A percentile compares a stretch with the other conserved stretches of the same genome.
Conservation (phyloP, 352 stramenopile species). For the Phytophthora meadii region DNA sequence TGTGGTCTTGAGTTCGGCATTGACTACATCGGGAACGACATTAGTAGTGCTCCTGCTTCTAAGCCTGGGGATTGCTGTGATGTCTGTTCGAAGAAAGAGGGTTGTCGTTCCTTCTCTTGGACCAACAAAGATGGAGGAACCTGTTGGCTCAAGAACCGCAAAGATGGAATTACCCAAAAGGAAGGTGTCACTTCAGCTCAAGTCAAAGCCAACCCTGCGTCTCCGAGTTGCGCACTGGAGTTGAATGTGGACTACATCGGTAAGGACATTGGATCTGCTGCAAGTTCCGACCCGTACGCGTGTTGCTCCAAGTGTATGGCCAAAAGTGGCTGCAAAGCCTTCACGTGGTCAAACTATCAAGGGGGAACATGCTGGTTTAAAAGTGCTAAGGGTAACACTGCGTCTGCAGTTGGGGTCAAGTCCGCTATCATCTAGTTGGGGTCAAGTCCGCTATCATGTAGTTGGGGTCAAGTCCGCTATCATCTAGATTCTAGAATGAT, state of each 20-base stretch:
- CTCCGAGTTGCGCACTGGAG: slow-evolving; percentile 39
- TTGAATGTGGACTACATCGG: slow-evolving; percentile 39
- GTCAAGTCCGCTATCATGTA: slow-evolving; percentile 25
- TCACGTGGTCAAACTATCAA: slow-evolving; percentile 50
- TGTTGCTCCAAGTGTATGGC: slow-evolving; percentile 44
- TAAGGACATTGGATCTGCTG: slow-evolving; percentile 28
- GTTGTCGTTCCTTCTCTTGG: slow-evolving; percentile 35
- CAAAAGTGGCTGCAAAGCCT: slow-evolving; percentile 27
- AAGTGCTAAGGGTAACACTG: slow-evolving; percentile 35
- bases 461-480: slow-evolving; percentile 22
- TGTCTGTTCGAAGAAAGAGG: slow-evolving; percentile 30
- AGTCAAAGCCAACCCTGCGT: slow-evolving; percentile 25
- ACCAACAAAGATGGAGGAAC: slow-evolving; percentile 27
- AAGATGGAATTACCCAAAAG: slow-evolving; percentile 14
- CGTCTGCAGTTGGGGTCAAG: slow-evolving; percentile 5
- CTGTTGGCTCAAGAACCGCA: slow-evolving; percentile 36
- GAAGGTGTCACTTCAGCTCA: slow-evolving; percentile 25
- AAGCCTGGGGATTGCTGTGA: slow-evolving; percentile 35
- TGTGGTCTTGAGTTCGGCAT: slow-evolving; percentile 26
- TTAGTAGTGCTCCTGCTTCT: slow-evolving; percentile 30
- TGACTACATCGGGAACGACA: slow-evolving; percentile 45
- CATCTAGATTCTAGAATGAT: neutral
- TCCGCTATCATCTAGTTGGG: slow-evolving; percentile 21
- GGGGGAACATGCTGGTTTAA: slow-evolving; percentile 70
- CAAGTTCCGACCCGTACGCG: slow-evolving; percentile 24